These are phyloP conservation scores for Metarhizium rileyi DNA, from an alignment of 2,329 filamentous ascomycete genomes.

Conservation along the genomic window DNA sequence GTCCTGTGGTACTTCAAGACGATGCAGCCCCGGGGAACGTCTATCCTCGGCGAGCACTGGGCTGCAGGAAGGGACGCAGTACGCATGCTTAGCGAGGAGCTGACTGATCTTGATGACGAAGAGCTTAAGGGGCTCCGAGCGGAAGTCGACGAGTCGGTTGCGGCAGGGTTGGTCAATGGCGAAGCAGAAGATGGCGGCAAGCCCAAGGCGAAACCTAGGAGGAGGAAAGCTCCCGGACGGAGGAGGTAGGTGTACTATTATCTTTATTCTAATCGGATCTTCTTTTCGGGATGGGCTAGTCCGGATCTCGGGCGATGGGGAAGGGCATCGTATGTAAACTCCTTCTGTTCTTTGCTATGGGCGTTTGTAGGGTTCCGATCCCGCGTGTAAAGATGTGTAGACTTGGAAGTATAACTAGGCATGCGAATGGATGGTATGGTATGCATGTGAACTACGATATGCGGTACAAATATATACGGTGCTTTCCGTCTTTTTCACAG, in stretches of 20 bases:
- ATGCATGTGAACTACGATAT: not conserved
- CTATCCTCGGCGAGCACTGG: constrained; percentile 59
- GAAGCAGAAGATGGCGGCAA: constrained; percentile 11
- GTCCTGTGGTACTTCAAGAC: constrained; percentile 79
- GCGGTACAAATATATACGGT: too few relatives aligned
- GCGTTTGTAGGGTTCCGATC: not conserved
- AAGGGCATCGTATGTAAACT: not conserved
- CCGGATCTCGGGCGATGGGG: not conserved
- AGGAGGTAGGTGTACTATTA: constrained; percentile 16
- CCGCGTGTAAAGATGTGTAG: not conserved
- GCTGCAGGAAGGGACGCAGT: constrained; percentile 57
- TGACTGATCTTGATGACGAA: constrained; percentile 88
- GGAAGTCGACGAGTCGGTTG: constrained; percentile 37
- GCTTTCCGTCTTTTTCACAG: too few relatives aligned
- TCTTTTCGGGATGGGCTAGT: not conserved
- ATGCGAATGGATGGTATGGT: not conserved
- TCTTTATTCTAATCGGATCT: not conserved
- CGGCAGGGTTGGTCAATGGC: constrained; percentile 16
- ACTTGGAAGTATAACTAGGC: not conserved
- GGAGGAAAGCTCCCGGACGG: constrained; percentile 26
- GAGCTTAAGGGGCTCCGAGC: constrained; percentile 63
- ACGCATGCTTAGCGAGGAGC: constrained; percentile 66
- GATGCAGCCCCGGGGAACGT: constrained; percentile 73
- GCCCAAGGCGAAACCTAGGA: constrained; percentile 21
- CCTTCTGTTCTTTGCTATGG: not conserved